Base-by-base conservation (phyloP, 768 basidiomycete genomes). In the Boletus rubroflammeus region DNA sequence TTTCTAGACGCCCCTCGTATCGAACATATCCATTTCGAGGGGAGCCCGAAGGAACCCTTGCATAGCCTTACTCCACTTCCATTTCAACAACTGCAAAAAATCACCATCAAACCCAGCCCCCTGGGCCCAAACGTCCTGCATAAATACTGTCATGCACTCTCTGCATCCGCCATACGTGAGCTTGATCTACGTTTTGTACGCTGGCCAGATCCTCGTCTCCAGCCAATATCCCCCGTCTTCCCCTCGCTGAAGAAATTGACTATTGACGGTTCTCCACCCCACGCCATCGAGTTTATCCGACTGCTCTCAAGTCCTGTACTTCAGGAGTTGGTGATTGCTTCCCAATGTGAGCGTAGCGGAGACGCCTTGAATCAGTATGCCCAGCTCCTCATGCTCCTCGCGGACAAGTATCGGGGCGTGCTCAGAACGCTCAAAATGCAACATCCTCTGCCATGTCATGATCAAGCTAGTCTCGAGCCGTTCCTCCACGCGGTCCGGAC, bases 171-270 rank as follows among this genome's bases (percentile, higher is more conserved):
- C 35, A 28, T 65, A 39, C 40, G 15, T 32, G 65, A 64, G 39
- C 62, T 67, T 38, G 64, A 65, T 48, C 50, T 67, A 32, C 65
- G 62, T 21, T 54, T 65, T 34, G 55, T 61, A 21, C 62, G 54
- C 40, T 65, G 64, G 64, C 62, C 65, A 23, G 65, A 61, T 19
- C 41, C 47, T 28, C 56, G 54, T 45, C 36, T 67, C 44, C 60
- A 56, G 9, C 56, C 57, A 3, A 36, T 44, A 39, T 56, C 54
- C 23, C 56, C 65, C 15, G 62, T 65, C 28, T 67, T 65, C 23
- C 59, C 65, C 7, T 67, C 47, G 5, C 34, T 67, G 28, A 56
- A 41, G 45, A 65, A 61, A 53, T 40, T 65, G 41, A 55, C 59
- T 6, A 56, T 61, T 7, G 65, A 64, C 45, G 64, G 56, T 6